Percentiles rank a stretch among this genome's conserved stretches.
Evolutionary conservation across 2,329 filamentous ascomycete species (phyloP).

Genomic region (Nemania serpens): DNA sequence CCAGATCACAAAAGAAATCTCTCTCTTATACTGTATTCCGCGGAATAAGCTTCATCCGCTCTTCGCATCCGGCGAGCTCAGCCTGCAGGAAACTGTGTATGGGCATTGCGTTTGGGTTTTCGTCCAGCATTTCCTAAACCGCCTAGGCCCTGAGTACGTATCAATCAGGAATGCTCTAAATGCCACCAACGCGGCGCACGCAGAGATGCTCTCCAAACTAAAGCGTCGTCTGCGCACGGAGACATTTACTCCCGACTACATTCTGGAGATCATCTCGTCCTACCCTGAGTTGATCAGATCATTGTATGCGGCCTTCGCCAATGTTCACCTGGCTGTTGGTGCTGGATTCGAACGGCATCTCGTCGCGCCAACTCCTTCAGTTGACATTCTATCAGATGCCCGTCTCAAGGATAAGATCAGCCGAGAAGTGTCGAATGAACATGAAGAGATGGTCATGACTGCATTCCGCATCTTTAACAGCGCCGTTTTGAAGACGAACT

Average conservation of each 20-base stretch:
- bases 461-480: constrained; percentile 96
- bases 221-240: constrained; percentile 95
- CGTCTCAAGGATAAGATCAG: constrained; percentile 77
- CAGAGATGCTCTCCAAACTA: constrained; percentile 86
- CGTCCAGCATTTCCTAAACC: constrained; percentile 96
- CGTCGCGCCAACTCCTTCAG: constrained; percentile 59
- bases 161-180: constrained; percentile 84
- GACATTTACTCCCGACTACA: constrained; percentile 98
- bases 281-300: constrained; percentile 87
- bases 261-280: constrained; percentile 91
- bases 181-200: constrained; percentile 78
- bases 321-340: constrained; percentile 70
- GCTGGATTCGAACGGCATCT: constrained; percentile 55
- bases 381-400: constrained; percentile 74
- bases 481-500: constrained; percentile 95
- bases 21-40: constrained; percentile 94
- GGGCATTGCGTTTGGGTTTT: constrained; percentile 98
- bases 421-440: constrained; percentile 84
- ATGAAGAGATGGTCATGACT: constrained; percentile 97
- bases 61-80: constrained; percentile 84
- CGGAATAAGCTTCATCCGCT: constrained; percentile 94
- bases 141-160: constrained; percentile 88
- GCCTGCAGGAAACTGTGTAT: constrained; percentile 95
- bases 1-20: constrained; percentile 98
- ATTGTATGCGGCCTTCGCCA: constrained; percentile 90